These are phyloP conservation scores for Truncatella angustata DNA, from an alignment of 2,329 filamentous ascomycete species.

Conservation along the genomic window DNA sequence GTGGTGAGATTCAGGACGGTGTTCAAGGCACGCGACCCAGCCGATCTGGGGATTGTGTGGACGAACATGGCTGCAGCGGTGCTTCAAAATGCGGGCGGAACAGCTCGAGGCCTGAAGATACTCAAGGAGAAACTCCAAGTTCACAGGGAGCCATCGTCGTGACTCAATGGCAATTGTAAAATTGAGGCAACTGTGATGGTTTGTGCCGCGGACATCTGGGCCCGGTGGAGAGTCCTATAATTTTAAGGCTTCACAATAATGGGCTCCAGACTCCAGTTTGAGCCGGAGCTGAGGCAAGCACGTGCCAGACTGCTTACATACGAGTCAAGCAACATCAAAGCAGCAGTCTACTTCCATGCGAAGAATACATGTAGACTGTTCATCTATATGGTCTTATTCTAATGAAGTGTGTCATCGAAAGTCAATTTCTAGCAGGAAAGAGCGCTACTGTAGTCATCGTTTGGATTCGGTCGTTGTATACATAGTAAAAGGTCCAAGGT, in stretches of 20 bases:
- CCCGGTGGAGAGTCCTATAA: constrained; percentile 1
- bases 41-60: constrained; percentile 18
- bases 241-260: too few relatives aligned
- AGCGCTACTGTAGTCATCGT: too few relatives aligned
- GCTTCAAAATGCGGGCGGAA: background rate
- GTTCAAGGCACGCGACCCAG: constrained; percentile 10
- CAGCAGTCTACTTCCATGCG: too few relatives aligned
- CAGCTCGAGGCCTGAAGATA: background rate
- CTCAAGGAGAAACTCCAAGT: constrained; percentile 14
- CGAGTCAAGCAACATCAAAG: too few relatives aligned
- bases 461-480: too few relatives aligned
- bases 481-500: too few relatives aligned
- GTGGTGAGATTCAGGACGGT: constrained; percentile 21
- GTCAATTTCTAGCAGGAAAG: too few relatives aligned
- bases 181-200: constrained; percentile 25
- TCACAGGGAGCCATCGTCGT: constrained; percentile 24
- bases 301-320: too few relatives aligned
- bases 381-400: too few relatives aligned
- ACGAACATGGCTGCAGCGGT: constrained; percentile 19
- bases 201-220: constrained; percentile 29
- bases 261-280: too few relatives aligned
- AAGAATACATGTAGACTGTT: too few relatives aligned
- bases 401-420: too few relatives aligned
- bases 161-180: constrained; percentile 19
- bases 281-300: background rate